Evolutionary conservation across 139 green algal genomes (phyloP), one percentile per base, ranked within the genome.

Genomic region (Eudorina sp.): DNA sequence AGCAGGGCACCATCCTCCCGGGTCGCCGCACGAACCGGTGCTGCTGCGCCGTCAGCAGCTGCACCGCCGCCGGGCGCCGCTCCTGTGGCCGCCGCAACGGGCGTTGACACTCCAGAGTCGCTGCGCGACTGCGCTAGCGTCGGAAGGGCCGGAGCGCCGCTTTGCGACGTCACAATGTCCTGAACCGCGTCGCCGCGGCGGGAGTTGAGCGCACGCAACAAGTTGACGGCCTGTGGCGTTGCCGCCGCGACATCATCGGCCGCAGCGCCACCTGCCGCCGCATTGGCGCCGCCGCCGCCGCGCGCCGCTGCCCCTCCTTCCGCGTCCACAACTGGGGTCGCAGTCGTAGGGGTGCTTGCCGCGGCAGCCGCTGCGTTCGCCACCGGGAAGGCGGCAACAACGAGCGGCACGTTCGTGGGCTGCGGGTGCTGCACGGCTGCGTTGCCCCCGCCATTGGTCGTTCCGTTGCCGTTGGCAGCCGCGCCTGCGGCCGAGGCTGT

Each of bases 121-220:
- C 80, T 86, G 14, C 60, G 29, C 14, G 80, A 86, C 11, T 58
- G 55, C 53, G 79, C 7, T 5, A 53, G 58, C 27, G 53, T 7
- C 0, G 27, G 58, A 27, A 58, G 43, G 8, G 34, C 48, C 5
- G 51, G 43, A 5, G 45, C 36, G 40, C 29, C 60, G 14, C 41
- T 53, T 18, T 76, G 41, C 0, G 60, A 77, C 60, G 72, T 83
- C 1, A 90, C 45, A 3, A 85, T 53, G 66, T 90, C 86, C 48
- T 90, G 86, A 3, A 84, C 62, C 11, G 86, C 86, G 38, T 90
- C 86, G 27, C 86, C 86, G 27, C 86, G 76, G 23, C 86, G 86
- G 11, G 86, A 90, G 45, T 69, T 78, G 4, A 85, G 51, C 13
- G 43, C 74, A 34, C 62, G 75, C 46, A 86, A 31, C 40, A 82